Evolutionary conservation across 306 rosid genomes (phyloP), one percentile per base, ranked within the genome.

Genomic region (Castanospermum australe): DNA sequence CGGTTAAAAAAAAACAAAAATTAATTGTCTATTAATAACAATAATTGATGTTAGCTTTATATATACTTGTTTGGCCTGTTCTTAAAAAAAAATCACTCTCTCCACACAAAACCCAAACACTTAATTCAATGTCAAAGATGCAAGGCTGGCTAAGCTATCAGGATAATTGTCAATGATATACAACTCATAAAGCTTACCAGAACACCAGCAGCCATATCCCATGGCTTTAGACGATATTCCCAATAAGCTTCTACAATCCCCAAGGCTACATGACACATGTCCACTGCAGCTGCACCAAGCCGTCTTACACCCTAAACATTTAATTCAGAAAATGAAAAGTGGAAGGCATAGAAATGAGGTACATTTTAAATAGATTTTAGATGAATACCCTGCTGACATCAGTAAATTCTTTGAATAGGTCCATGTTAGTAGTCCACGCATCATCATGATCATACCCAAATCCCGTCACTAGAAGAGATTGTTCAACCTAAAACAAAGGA

Each of bases 131-230:
- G 55, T 60, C 45, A 64, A 55, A 55, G 47, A 61, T 60, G 76
- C 45, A 51, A 54, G 42, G 13, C 32, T 70, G 62, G 39, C 36
- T 62, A 59, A 67, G 18, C 50, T 25, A 22, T 32, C 33, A 55
- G 36, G 30, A 54, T 38, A 60, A 60, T 36, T 70, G 32, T 32
- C 35, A 35, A 59, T 63, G 42, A 48, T 12, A 18, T 55, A 64
- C 8, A 73, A 87, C 48, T 63, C 41, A 77, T 13, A 79, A 71
- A 65, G 18, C 75, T 65, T 88, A 93, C 98, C 97, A 92, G 84
- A 86, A 90, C 97, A 73, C 98, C 98, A 50, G 99, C 99, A 54
- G 99, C 99, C 99, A 95, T 92, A 85, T 95, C 99, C 98, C 99
- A 95, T 25, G 98, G 99, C 91, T 95, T 95, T 78, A 92, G 89